These are phyloP conservation scores for Hanseniaspora jakobsenii DNA, from an alignment of 805 yeast species.

Conservation along the genomic window DNA sequence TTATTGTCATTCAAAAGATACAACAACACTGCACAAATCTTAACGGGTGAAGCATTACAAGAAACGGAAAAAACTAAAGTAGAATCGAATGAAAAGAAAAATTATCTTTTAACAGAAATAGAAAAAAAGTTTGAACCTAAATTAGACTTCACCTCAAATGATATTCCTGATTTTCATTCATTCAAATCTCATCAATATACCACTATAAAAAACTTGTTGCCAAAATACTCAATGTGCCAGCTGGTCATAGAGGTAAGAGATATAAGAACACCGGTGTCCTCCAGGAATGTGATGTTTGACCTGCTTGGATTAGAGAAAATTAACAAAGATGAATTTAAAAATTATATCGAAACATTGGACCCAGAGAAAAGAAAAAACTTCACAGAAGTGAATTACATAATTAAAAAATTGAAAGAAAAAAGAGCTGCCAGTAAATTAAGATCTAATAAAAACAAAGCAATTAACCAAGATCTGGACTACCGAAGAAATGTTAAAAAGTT, in stretches of 20 bases:
- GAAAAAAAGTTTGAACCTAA: conserved; percentile 50
- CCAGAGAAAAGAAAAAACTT: conserved; percentile 31
- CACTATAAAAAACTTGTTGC: conserved; percentile 56
- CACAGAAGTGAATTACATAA: conserved; percentile 41
- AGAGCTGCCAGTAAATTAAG: conserved; percentile 16
- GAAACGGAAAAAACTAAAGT: no score
- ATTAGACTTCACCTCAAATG: conserved; percentile 54
- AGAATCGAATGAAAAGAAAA: no score
- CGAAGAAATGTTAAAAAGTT: conserved; percentile 5
- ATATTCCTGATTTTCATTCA: conserved; percentile 52
- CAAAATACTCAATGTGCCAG: conserved; percentile 67
- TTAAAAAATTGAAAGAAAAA: conserved; percentile 58
- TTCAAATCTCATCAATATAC: conserved; percentile 85
- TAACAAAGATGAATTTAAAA: neutral
- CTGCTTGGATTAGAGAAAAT: conserved; percentile 8
- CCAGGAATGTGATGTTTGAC: conserved; percentile 70
- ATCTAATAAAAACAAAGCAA: neutral
- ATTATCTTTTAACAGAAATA: neutral
- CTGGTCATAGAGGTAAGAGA: conserved; percentile 77
- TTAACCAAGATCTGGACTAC: neutral
- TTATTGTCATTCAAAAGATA: no score
- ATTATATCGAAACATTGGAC: conserved; percentile 42
- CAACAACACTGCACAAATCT: no score
- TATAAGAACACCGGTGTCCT: conserved; percentile 75
- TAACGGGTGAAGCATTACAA: no score